phyloP scores from a whole-genome alignment of 2,329 filamentous ascomycete genomes.

The Parasarocladium wereldwijsianum region DNA sequence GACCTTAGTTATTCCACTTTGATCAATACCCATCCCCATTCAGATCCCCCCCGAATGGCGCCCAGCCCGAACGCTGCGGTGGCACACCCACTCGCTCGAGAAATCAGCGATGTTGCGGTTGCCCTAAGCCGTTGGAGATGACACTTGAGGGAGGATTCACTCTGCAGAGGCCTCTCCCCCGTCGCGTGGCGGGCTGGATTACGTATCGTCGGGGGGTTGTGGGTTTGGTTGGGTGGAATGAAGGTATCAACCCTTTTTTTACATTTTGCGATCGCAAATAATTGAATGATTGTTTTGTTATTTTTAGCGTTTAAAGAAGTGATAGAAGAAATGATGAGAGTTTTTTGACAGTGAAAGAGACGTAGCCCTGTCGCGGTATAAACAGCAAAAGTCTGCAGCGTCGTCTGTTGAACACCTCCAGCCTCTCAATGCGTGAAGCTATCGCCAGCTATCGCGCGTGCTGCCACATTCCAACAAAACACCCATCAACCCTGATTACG shows the following conservation, averaged over 20 bases:
- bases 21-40: constrained; percentile 36
- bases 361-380: no score
- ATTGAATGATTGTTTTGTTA: background rate
- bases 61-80: constrained; percentile 57
- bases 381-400: no score
- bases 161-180: constrained; percentile 59
- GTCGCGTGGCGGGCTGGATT: constrained; percentile 56
- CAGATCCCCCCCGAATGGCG: constrained; percentile 40
- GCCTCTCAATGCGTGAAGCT: constrained; percentile 2
- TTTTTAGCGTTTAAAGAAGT: background rate
- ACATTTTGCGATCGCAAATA: background rate
- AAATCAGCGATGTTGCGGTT: constrained; percentile 47
- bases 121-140: constrained; percentile 53
- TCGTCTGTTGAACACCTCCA: constrained; percentile 2
- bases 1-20: constrained; percentile 36
- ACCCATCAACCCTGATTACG: no score
- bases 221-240: constrained; percentile 35
- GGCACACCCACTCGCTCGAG: constrained; percentile 49
- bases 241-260: constrained; percentile 24
- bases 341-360: no score
- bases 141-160: constrained; percentile 59
- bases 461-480: no score
- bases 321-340: no score
- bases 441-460: constrained; percentile 4
- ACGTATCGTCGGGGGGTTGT: constrained; percentile 48